Base-by-base conservation (phyloP, 1,284 basidiomycete genomes). In the Puccinia sorghi region DNA sequence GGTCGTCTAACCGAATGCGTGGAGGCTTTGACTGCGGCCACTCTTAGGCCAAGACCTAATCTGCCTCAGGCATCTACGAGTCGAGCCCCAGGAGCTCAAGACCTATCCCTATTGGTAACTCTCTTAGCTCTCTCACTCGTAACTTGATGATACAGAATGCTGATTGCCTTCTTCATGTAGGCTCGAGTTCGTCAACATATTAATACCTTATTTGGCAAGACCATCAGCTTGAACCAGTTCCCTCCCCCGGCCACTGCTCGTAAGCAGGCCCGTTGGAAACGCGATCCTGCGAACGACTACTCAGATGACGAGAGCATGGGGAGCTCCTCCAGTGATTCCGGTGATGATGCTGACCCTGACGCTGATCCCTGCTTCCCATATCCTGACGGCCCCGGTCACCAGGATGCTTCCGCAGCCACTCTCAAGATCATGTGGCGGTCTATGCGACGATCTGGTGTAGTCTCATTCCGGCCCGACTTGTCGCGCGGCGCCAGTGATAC, bases 381-480 rank as follows among this genome's bases (percentile, higher is more conserved):
- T 41, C 39, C 25, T 15, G 54, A 63, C 25, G 75, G 75, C 17
- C 75, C 75, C 43, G 75, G 75, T 25, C 64, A 78, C 46, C 41
- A 20, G 25, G 27, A 78, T 4, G 64, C 67, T 9, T 57, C 67
- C 17, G n/a, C 76, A 3, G 54, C 67, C 6, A 59, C 66, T 37
- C 57, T 78, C 20, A 43, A 52, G 20, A 78, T 78, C 67, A 78
- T 71, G 41, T 78, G 76, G 67, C 41, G 57, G 4, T 25, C 54
- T 32, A 78, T 78, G 76, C 50, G 46, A 46, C 11, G n/a, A 22
- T 41, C 25, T 25, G 76, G 76, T 54, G 41, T 78, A 9, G 32
- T 39, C 2, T 67, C 56, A 61, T 78, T 78, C 37, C 25, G 57
- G 27, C 76, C 76, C 27, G 76, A 78, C 76, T 77, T 13, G 25